Percentiles rank a stretch among this genome's conserved stretches.
Evolutionary conservation across 1,284 basidiomycete genomes (phyloP).

Genomic region (Tilletia indica): DNA sequence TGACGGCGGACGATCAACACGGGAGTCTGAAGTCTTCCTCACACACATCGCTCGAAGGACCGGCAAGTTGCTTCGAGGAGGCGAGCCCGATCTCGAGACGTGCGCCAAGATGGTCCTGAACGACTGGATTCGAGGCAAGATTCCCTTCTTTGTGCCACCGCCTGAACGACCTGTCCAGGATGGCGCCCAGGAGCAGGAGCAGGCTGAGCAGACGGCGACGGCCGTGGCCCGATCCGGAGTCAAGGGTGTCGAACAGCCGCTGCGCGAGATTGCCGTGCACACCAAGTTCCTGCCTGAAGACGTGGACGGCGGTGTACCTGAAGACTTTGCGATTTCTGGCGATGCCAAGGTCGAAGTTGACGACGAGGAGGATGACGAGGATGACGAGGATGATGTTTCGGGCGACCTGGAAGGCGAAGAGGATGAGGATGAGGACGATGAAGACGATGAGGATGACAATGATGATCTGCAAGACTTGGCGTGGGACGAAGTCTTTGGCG

Average conservation of each 20-base stretch:
- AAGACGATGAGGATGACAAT: conserved; percentile 49
- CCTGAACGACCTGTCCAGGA: conserved; percentile 60
- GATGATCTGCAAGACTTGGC: conserved; percentile 65
- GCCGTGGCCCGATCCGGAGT: conserved; percentile 56
- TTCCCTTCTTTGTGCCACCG: conserved; percentile 81
- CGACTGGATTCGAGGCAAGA: conserved; percentile 96
- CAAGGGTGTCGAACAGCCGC: conserved; percentile 63
- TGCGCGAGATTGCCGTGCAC: conserved; percentile 63
- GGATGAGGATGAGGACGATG: conserved; percentile 37
- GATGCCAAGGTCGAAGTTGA: conserved; percentile 47
- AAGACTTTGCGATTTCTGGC: conserved; percentile 38
- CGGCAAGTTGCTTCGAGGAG: conserved; percentile 87
- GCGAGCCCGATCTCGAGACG: conserved; percentile 87
- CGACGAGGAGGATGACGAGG: conserved; percentile 43
- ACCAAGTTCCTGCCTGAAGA: conserved; percentile 61
- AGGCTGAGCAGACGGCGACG: conserved; percentile 32
- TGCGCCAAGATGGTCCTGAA: conserved; percentile 92
- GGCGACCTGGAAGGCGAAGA: conserved; percentile 26
- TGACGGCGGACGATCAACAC: background rate
- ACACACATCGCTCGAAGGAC: conserved; percentile 83
- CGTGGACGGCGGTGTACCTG: conserved; percentile 43
- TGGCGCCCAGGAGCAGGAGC: conserved; percentile 34
- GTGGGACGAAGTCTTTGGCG: conserved; percentile 72
- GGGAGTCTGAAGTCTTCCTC: conserved; percentile 68
- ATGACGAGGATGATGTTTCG: conserved; percentile 36